Base-by-base conservation (phyloP, 257 asterid genomes). In the Scutellaria barbata region DNA sequence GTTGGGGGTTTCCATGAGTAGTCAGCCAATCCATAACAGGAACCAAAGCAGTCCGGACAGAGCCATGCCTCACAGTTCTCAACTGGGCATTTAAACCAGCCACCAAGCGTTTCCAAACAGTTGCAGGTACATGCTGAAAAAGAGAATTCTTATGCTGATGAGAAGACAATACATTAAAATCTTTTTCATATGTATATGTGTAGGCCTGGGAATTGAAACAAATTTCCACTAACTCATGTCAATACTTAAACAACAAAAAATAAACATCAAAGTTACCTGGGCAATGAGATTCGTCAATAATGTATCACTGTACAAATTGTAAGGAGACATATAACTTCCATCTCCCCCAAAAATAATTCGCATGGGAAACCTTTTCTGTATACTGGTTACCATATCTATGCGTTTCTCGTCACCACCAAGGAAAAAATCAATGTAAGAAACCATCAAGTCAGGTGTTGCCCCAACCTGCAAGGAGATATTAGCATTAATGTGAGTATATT, bases 331-430 rank as follows among this genome's bases (percentile, higher is more conserved):
- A 80, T 90, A 92, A 81, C 96, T 92, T 80, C 98, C 98, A 81
- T 92, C 86, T 61, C 98, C 98, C 60, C 98, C 96, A 70, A 90
- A 90, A 63, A 92, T 85, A 73, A 90, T 86, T 82, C 91, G 85
- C 96, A 92, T 84, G 68, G 98, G 98, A 77, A 92, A 92, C 71
- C 98, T 90, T 76, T 89, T 90, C 84, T 87, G 96, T 77, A 92
- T 90, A 77, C 91, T 92, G 60, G 91, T 74, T 67, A 88, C 98
- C 52, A 92, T 88, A 81, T 92, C 98, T 76, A 88, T 63, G 13
- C 95, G 96, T 77, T 90, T 92, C 84, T 92, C 98, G 79, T 92
- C 98, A 78, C 96, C 98, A 16, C 98, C 98, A 62, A 92, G 96
- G 89, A 88, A 92, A 80, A 92, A 92, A 80, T 92, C 98, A 68